Percentiles rank a stretch among this genome's conserved stretches.
These are phyloP conservation scores for Oryza australiensis DNA, from an alignment of 176 grass and related monocot species.

Conservation along the genomic window DNA sequence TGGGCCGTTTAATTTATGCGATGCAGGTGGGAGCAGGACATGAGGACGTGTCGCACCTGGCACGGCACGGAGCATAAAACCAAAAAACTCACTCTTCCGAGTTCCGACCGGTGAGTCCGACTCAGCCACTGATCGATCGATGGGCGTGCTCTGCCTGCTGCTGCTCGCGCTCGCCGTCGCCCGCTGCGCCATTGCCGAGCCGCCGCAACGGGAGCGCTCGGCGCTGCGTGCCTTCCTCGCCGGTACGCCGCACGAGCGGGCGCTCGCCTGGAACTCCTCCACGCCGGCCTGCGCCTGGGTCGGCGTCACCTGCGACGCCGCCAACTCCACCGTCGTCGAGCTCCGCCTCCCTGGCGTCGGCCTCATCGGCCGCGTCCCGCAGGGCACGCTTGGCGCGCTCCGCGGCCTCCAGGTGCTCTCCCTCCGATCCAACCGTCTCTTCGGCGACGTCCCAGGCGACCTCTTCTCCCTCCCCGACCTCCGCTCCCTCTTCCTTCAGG, in stretches of 20 bases:
- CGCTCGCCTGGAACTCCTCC: conserved; percentile 48
- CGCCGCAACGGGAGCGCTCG: conserved; percentile 37
- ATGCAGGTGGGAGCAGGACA: background rate
- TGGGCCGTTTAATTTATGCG: background rate
- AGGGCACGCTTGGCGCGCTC: conserved; percentile 40
- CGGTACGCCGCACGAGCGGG: conserved; percentile 53
- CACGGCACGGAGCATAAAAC: background rate
- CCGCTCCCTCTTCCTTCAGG: conserved; percentile 56
- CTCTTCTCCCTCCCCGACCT: conserved; percentile 46
- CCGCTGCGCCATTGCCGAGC: conserved; percentile 32
- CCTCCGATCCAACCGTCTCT: conserved; percentile 75
- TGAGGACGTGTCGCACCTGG: background rate
- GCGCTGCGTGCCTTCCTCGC: conserved; percentile 62
- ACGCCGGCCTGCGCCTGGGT: conserved; percentile 60
- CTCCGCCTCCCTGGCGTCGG: conserved; percentile 71
- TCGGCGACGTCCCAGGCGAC: conserved; percentile 58
- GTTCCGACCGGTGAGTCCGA: background rate
- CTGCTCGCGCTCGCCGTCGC: background rate
- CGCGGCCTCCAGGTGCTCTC: conserved; percentile 50
- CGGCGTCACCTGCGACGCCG: conserved; percentile 57
- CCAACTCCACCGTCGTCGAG: conserved; percentile 44
- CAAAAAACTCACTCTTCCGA: background rate
- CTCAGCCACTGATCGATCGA: too few species aligned
- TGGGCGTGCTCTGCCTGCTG: background rate
- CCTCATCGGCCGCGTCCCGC: conserved; percentile 50